Percentiles rank a stretch among this genome's conserved stretches.
Conservation (phyloP, 139 green algal species). For the Gonium pectorale region DNA sequence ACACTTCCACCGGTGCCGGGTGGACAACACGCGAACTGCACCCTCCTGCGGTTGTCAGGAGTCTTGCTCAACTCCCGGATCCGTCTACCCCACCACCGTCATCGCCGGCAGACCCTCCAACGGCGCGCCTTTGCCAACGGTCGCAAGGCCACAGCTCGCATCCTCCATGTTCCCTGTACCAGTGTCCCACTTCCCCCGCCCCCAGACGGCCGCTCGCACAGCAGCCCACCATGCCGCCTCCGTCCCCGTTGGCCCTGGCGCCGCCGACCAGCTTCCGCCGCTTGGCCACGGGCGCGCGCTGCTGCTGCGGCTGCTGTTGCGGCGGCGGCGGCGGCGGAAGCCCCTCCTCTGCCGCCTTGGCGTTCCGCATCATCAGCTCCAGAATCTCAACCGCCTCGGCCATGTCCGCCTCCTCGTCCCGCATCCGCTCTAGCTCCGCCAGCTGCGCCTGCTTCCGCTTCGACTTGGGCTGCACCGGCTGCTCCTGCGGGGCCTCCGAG, state of each 20-base stretch:
- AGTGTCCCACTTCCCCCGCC: no score
- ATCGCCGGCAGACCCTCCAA: no score
- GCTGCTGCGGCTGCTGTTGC: conserved; percentile 5
- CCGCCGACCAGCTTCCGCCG: background rate
- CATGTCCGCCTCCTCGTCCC: conserved; percentile 46
- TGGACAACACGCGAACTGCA: no score
- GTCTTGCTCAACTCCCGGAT: no score
- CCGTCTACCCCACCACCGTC: no score
- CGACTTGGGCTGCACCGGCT: background rate
- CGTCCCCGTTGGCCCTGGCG: background rate
- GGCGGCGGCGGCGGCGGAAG: background rate
- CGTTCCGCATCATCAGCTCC: conserved; percentile 56
- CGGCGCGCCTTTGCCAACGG: no score
- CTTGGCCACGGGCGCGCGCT: background rate
- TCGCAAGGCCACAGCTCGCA: no score
- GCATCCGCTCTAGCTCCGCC: conserved; percentile 1
- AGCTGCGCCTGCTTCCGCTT: background rate
- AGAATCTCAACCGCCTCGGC: conserved; percentile 70
- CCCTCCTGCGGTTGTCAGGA: no score
- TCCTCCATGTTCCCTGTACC: no score
- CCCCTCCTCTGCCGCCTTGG: background rate
- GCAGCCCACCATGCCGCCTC: background rate
- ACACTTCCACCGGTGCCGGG: no score
- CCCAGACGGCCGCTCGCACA: no score
- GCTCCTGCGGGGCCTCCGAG: background rate